Conservation (phyloP, 2,329 filamentous ascomycete species). For the Paramyrothecium roridum region DNA sequence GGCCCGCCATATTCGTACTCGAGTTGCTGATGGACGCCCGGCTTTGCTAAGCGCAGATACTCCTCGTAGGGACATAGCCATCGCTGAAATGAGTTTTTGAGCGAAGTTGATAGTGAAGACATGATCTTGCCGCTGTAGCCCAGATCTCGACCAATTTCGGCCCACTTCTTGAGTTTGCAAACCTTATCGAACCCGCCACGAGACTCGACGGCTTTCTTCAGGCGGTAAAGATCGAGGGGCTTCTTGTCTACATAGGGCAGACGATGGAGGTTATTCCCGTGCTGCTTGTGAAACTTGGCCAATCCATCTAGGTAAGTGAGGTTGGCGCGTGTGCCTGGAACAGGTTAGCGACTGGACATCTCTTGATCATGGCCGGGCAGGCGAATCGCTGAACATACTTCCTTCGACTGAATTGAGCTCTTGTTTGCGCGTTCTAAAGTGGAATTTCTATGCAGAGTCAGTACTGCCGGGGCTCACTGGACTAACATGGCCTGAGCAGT, state of each 20-base stretch:
- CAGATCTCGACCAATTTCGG: slow-evolving; percentile 92
- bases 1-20: slow-evolving; percentile 92
- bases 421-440: slow-evolving; percentile 93
- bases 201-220: slow-evolving; percentile 95
- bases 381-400: slow-evolving; percentile 56
- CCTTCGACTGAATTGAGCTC: slow-evolving; percentile 98
- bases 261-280: slow-evolving; percentile 89
- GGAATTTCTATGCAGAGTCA: slow-evolving; percentile 67
- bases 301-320: slow-evolving; percentile 94
- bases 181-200: slow-evolving; percentile 94
- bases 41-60: slow-evolving; percentile 85
- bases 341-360: slow-evolving; percentile 28
- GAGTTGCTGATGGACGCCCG: slow-evolving; percentile 92
- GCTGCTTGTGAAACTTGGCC: slow-evolving; percentile 94
- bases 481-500: not conserved
- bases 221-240: slow-evolving; percentile 87
- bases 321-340: slow-evolving; percentile 83
- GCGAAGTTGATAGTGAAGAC: slow-evolving; percentile 94
- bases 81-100: slow-evolving; percentile 97
- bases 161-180: slow-evolving; percentile 98
- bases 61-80: slow-evolving; percentile 98
- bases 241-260: slow-evolving; percentile 98
- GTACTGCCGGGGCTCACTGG: slow-evolving; percentile 5
- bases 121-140: slow-evolving; percentile 99
- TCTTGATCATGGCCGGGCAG: too few relatives aligned